Evolutionary conservation across 768 basidiomycete genomes (phyloP).

Genomic region (Boletus coccyginus): DNA sequence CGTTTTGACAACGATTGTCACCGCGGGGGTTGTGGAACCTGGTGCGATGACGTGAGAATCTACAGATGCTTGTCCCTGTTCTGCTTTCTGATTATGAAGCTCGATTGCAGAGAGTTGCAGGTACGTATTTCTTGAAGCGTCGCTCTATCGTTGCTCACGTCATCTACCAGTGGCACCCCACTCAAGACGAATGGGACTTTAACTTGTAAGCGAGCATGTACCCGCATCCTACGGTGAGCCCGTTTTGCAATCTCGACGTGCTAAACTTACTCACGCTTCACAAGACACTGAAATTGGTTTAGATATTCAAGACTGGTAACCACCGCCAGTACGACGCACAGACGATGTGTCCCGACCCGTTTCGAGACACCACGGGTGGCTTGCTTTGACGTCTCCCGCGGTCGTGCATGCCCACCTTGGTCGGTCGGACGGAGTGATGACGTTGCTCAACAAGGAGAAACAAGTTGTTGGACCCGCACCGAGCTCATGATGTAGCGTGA

Average conservation of each 20-base stretch:
- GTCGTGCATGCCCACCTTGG: slow-evolving; percentile 46
- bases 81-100: background rate
- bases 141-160: background rate
- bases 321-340: background rate
- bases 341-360: background rate
- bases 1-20: slow-evolving; percentile 48
- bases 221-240: slow-evolving; percentile 12
- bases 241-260: background rate
- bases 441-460: slow-evolving; percentile 38
- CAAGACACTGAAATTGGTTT: slow-evolving; percentile 49
- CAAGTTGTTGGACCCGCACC: slow-evolving; percentile 34
- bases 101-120: slow-evolving; percentile 48
- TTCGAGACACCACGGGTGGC: slow-evolving; percentile 31
- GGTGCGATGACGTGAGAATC: slow-evolving; percentile 52
- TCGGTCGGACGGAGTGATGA: slow-evolving; percentile 37
- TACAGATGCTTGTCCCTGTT: no score
- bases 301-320: slow-evolving; percentile 45
- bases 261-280: background rate
- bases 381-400: slow-evolving; percentile 45
- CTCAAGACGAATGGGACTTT: slow-evolving; percentile 62
- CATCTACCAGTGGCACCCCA: slow-evolving; percentile 61
- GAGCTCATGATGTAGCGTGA: background rate
- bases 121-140: slow-evolving; percentile 29
- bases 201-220: slow-evolving; percentile 44
- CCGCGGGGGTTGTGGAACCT: slow-evolving; percentile 54